Conservation (phyloP, 768 basidiomycete genomes). For the Tephrocybe sp. region DNA sequence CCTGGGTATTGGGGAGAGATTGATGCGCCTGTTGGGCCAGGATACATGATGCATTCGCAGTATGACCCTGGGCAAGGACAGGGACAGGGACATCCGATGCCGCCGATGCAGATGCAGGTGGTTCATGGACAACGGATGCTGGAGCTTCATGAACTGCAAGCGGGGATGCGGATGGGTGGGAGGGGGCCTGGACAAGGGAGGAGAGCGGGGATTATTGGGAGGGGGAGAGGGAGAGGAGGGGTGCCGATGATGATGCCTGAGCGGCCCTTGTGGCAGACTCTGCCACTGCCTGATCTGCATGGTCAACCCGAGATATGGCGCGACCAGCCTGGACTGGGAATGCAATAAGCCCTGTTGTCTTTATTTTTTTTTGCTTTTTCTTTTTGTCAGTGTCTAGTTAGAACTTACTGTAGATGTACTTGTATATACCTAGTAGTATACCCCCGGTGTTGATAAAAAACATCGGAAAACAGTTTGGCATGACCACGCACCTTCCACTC, state of each 20-base stretch:
- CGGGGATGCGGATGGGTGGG: conserved; percentile 45
- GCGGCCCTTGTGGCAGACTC: not conserved
- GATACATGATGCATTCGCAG: not conserved
- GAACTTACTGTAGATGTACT: not conserved
- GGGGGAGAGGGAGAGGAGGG: conserved; percentile 19
- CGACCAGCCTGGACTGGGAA: not conserved
- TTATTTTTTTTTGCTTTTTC: not conserved
- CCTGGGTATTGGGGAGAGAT: conserved; percentile 5
- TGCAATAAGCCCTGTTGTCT: not conserved
- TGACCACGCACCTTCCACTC: conserved; percentile 6
- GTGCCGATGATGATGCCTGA: not conserved
- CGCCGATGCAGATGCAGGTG: not conserved
- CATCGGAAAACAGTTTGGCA: no score
- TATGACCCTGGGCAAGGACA: no score
- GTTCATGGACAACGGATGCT: not conserved
- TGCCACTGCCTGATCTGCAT: not conserved
- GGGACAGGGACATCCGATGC: not conserved
- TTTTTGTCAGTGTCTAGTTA: not conserved
- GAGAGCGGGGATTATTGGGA: conserved; percentile 60
- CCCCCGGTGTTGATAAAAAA: no score
- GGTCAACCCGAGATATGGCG: no score
- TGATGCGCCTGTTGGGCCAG: not conserved
- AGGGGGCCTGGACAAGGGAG: conserved; percentile 41
- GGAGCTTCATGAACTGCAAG: conserved; percentile 41
- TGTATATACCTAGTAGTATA: no score